Base-by-base conservation (phyloP, 2,329 filamentous ascomycete species). In the Fusarium kyushuense region DNA sequence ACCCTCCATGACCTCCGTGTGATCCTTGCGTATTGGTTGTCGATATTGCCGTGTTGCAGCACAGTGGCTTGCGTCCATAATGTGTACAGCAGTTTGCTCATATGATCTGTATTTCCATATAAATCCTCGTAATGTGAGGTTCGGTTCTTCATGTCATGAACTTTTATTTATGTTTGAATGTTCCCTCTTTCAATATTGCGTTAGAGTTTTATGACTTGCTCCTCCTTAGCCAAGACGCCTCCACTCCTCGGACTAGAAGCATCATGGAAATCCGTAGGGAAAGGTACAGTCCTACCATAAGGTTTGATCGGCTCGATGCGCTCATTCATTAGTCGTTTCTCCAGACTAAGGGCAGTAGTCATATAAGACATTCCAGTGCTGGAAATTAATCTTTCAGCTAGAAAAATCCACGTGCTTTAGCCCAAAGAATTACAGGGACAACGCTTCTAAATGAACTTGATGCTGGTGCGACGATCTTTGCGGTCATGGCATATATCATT, bases 401-500 rank as follows among this genome's bases (percentile, higher is more conserved):
- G 14, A 4, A 29, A 6, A 6, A 19, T 45, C 42, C 42, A 63
- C 27, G 7, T 8, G 19, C 3, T 2, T 16, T 6, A 74, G 69
- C 35, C 54, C 4, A 81, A 80, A 60, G 86, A 87, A 84, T 87
- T 42, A 84, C 84, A 66, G 84, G 84, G 19, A 83, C 85, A 43
- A 83, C 81, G 58, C 88, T 90, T 78, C 85, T 88, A 71, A 89
- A 85, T 23, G 88, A 90, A 75, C 79, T 90, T 57, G 83, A 87
- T 48, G 88, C 87, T 33, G 88, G 88, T 36, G 77, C 89, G 16
- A 87, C 87, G n/a, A 89, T 87, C 2, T 75, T 75, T 55, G 68
- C 71, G 13, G 72, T 68, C 3, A 75, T 75, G 72, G 63, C 63
- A 17, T 74, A 74, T 42, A 75, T 75, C 23, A 65, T 75, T 29